A percentile compares a stretch with the other conserved stretches of the same genome.
These are phyloP conservation scores for Xylaria cubensis DNA, from an alignment of 495 filamentous ascomycete species.

Conservation along the genomic window DNA sequence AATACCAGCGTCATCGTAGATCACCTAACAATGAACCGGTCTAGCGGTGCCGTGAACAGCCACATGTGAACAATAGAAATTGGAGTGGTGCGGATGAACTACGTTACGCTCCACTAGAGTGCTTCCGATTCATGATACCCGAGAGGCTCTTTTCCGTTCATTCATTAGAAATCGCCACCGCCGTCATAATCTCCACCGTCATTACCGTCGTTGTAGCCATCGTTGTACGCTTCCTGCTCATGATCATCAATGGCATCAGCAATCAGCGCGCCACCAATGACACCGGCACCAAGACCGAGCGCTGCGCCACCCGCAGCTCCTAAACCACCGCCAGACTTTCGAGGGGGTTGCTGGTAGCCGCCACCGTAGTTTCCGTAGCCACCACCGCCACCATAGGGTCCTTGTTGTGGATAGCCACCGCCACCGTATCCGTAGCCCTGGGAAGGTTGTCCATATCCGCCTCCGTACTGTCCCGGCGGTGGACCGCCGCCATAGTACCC, in stretches of 20 bases:
- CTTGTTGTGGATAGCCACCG: conserved; percentile 35
- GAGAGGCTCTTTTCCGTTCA: not conserved
- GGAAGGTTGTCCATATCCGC: conserved; percentile 29
- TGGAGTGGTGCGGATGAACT: conserved; percentile 86
- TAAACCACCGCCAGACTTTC: conserved; percentile 59
- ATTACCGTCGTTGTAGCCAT: conserved; percentile 55
- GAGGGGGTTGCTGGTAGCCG: conserved; percentile 30
- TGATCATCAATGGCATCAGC: conserved; percentile 68
- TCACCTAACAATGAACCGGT: conserved; percentile 80
- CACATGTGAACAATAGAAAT: conserved; percentile 80
- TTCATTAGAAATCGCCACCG: conserved; percentile 60
- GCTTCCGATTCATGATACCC: conserved; percentile 50
- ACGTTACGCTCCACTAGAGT: conserved; percentile 85
- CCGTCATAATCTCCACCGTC: conserved; percentile 45
- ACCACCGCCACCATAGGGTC: conserved; percentile 32
- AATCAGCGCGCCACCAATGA: conserved; percentile 74
- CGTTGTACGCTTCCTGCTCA: conserved; percentile 58
- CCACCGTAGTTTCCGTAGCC: conserved; percentile 47
- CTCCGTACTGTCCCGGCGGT: conserved; percentile 44
- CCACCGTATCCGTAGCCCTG: conserved; percentile 34
- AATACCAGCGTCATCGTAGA: conserved; percentile 77
- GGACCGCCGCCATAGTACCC: conserved; percentile 45
- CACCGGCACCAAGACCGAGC: conserved; percentile 76
- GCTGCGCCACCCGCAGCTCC: conserved; percentile 74
- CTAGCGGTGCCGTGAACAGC: conserved; percentile 80